A percentile compares a stretch with the other conserved stretches of the same genome.
phyloP scores from a whole-genome alignment of 495 filamentous ascomycete genomes.

The Penicillium nucicola region DNA sequence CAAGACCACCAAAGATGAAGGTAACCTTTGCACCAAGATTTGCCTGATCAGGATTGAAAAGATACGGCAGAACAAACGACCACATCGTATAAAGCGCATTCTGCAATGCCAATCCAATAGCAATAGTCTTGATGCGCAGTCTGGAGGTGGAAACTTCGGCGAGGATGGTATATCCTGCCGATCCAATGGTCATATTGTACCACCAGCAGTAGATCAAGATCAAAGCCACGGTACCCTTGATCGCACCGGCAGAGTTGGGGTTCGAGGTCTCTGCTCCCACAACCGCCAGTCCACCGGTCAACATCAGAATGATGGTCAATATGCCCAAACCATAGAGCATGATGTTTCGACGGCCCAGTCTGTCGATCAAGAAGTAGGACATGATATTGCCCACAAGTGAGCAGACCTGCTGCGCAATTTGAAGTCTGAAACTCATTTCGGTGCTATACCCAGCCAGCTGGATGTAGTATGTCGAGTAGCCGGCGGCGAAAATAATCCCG shows the following conservation, averaged over 20 bases:
- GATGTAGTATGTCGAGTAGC: conserved; percentile 33
- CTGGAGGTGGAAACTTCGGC: conserved; percentile 24
- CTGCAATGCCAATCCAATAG: conserved; percentile 25
- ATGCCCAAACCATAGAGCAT: conserved; percentile 22
- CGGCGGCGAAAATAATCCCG: conserved; percentile 24
- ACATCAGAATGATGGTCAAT: conserved; percentile 23
- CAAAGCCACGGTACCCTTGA: conserved; percentile 21
- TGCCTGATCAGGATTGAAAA: conserved; percentile 11
- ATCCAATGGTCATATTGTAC: conserved; percentile 31
- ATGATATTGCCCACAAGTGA: conserved; percentile 28
- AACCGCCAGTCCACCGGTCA: conserved; percentile 22
- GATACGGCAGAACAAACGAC: conserved; percentile 21
- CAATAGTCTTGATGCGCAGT: conserved; percentile 30
- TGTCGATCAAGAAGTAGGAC: conserved; percentile 29
- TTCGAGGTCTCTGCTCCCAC: conserved; percentile 11
- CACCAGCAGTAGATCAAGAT: conserved; percentile 25
- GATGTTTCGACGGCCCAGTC: conserved; percentile 23
- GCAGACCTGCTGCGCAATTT: conserved; percentile 29
- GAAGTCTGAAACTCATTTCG: conserved; percentile 21
- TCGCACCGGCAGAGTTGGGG: conserved; percentile 6
- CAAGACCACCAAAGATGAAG: conserved; percentile 21
- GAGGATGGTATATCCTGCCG: conserved; percentile 29
- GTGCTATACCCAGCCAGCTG: conserved; percentile 29
- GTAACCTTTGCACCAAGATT: conserved; percentile 13
- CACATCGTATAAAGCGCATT: conserved; percentile 26